phyloP scores from a whole-genome alignment of 2,329 filamentous ascomycete species.

The Paramyrothecium roridum region DNA sequence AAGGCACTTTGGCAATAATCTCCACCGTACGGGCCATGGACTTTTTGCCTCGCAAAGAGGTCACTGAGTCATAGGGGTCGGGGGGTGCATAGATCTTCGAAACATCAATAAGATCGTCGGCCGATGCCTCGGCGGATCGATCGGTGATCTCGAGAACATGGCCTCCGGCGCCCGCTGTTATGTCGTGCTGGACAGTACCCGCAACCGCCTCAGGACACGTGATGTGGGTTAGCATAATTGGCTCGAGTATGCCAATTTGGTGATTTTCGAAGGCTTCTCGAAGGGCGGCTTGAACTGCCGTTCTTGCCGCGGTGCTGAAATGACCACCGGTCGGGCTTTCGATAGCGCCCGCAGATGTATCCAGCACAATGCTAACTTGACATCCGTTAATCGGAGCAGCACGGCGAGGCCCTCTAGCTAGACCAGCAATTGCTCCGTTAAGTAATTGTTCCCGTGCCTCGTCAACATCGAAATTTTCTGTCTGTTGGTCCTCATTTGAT shows the following conservation, averaged over 20 bases:
- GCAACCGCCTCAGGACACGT: constrained; percentile 79
- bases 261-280: constrained; percentile 53
- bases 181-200: constrained; percentile 78
- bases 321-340: constrained; percentile 63
- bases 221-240: constrained; percentile 88
- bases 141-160: constrained; percentile 71
- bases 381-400: constrained; percentile 78
- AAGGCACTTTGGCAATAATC: constrained; percentile 82
- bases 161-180: constrained; percentile 68
- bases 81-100: constrained; percentile 80
- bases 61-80: constrained; percentile 70
- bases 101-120: constrained; percentile 57
- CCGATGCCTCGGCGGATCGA: constrained; percentile 35
- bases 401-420: constrained; percentile 80
- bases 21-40: constrained; percentile 49
- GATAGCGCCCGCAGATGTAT: constrained; percentile 53
- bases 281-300: constrained; percentile 67
- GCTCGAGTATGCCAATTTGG: constrained; percentile 74
- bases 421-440: constrained; percentile 78
- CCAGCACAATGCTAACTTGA: constrained; percentile 66
- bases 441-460: constrained; percentile 59
- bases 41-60: constrained; percentile 52
- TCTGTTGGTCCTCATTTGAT: constrained; percentile 46
- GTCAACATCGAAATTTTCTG: constrained; percentile 45
- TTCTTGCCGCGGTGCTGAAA: constrained; percentile 59